A percentile compares a stretch with the other conserved stretches of the same genome.
phyloP scores from a whole-genome alignment of 23 red algal genomes.

The Gracilaria domingensis region DNA sequence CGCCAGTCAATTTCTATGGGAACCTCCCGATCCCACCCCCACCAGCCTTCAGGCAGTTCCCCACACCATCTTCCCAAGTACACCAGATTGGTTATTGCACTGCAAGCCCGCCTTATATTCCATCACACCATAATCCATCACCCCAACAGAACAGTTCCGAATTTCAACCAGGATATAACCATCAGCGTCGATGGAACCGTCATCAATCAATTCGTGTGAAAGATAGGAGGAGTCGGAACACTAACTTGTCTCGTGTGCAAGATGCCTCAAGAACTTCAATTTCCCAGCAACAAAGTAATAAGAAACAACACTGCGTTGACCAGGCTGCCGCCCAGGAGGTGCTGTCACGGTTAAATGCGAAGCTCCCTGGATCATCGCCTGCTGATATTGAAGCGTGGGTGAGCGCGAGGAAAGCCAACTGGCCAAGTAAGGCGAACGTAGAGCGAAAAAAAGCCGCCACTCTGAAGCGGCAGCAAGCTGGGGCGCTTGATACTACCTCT shows the following conservation, averaged over 20 bases:
- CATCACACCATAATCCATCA: not conserved
- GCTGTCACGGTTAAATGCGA: not conserved
- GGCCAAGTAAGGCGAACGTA: constrained; percentile 52
- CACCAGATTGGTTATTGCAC: not conserved
- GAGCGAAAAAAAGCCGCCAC: constrained; percentile 30
- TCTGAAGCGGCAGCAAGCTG: not conserved
- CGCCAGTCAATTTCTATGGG: constrained; percentile 11
- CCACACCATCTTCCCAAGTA: not conserved
- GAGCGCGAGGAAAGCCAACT: constrained; percentile 53
- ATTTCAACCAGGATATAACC: not conserved
- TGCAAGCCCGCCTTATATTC: not conserved
- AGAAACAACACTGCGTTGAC: not conserved
- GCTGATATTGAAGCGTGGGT: constrained; percentile 53
- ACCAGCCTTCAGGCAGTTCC: not conserved
- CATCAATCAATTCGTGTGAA: not conserved
- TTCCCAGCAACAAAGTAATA: not conserved
- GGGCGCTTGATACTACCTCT: not conserved
- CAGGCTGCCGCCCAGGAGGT: not conserved
- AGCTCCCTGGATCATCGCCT: constrained; percentile 38
- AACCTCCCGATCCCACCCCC: not conserved
- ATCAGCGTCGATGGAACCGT: constrained; percentile 23
- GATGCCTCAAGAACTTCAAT: not conserved
- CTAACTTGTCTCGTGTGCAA: not conserved
- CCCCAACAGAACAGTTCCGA: not conserved
- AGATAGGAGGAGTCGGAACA: not conserved